These are phyloP conservation scores for Gardenia jasminoides DNA, from an alignment of 257 asterid genomes.

Conservation along the genomic window DNA sequence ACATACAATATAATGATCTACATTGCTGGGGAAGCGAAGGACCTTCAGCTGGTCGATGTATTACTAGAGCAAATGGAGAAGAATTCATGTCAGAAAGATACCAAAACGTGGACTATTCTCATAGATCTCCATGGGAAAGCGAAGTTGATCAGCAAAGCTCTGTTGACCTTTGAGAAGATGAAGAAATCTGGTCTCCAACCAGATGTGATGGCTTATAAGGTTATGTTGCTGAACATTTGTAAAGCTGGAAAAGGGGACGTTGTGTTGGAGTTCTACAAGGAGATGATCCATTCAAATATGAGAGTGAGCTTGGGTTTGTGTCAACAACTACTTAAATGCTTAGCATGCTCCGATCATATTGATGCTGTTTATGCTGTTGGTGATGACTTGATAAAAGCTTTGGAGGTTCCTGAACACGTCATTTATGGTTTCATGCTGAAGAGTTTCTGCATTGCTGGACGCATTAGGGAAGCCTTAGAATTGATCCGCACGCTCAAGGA, in stretches of 20 bases:
- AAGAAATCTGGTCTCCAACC: constrained; percentile 57
- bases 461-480: constrained; percentile 70
- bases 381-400: constrained; percentile 49
- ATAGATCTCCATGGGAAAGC: constrained; percentile 56
- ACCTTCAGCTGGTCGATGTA: constrained; percentile 51
- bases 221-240: constrained; percentile 59
- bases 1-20: constrained; percentile 57
- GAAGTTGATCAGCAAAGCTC: constrained; percentile 53
- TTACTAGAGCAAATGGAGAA: constrained; percentile 64
- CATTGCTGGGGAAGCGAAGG: constrained; percentile 61
- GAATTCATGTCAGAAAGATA: constrained; percentile 43
- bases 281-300: constrained; percentile 52
- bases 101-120: constrained; percentile 79
- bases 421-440: constrained; percentile 52
- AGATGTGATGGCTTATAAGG: constrained; percentile 49
- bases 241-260: constrained; percentile 50
- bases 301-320: constrained; percentile 38
- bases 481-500: constrained; percentile 61
- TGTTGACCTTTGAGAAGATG: constrained; percentile 67
- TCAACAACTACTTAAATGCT: constrained; percentile 52
- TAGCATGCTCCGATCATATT: constrained; percentile 55
- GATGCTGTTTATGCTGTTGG: constrained; percentile 44
- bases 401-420: constrained; percentile 42
- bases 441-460: constrained; percentile 70
- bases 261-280: constrained; percentile 78